phyloP scores from a whole-genome alignment of 192 early-diverging fungal species.

The Pilaira anomala region DNA sequence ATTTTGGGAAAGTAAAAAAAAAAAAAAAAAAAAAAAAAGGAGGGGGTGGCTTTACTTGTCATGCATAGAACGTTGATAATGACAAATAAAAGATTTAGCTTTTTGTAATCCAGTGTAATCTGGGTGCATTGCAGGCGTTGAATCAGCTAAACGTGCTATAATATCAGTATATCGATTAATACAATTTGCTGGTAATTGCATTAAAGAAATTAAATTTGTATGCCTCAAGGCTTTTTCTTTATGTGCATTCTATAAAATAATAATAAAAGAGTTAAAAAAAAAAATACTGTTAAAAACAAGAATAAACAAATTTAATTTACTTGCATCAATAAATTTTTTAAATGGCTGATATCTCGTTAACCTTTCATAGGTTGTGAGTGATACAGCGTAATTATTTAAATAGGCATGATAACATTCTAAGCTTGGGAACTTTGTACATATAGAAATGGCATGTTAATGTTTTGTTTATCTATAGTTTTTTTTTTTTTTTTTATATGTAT shows the following conservation, averaged over 20 bases:
- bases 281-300: too few species aligned
- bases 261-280: neutral
- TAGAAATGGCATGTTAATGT: neutral
- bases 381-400: constrained; percentile 25
- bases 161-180: constrained; percentile 27
- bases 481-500: too few species aligned
- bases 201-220: constrained; percentile 20
- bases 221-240: constrained; percentile 24
- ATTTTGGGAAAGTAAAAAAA: too few species aligned
- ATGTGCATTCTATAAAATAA: constrained; percentile 27
- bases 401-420: constrained; percentile 23
- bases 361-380: constrained; percentile 27
- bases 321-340: constrained; percentile 38
- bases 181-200: constrained; percentile 31
- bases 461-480: neutral
- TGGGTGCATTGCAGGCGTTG: constrained; percentile 34
- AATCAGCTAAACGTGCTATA: constrained; percentile 16
- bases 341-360: constrained; percentile 24
- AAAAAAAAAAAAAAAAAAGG: neutral
- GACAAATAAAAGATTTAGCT: constrained; percentile 13
- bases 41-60: constrained; percentile 7
- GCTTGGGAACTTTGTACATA: constrained; percentile 17
- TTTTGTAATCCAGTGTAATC: constrained; percentile 28
- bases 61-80: neutral
- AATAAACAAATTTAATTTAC: constrained; percentile 10